Percentiles rank a stretch among this genome's conserved stretches.
Evolutionary conservation across 805 yeast genomes (phyloP).

Genomic region (Kodamaea sagamina): DNA sequence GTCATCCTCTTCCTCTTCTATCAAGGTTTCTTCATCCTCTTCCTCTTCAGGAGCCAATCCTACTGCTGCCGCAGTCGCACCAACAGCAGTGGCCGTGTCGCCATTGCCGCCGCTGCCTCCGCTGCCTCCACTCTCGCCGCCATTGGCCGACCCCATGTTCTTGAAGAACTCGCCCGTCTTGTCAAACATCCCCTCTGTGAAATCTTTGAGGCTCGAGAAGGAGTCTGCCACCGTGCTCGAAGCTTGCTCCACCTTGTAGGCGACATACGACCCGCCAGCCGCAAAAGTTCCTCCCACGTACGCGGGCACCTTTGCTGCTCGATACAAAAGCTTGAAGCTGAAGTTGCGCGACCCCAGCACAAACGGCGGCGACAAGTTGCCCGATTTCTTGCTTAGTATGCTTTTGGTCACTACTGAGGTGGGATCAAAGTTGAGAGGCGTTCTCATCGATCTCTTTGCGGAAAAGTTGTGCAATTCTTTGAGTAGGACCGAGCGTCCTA

Average conservation of each 20-base stretch:
- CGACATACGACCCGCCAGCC: slow-evolving; percentile 90
- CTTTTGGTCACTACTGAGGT: not conserved
- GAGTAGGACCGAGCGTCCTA: not conserved
- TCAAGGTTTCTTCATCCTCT: slow-evolving; percentile 46
- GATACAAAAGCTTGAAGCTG: slow-evolving; percentile 52
- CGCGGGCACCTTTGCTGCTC: slow-evolving; percentile 67
- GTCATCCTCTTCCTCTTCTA: slow-evolving; percentile 47
- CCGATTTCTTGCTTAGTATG: not conserved
- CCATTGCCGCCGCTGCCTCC: slow-evolving; percentile 27
- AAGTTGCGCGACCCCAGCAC: slow-evolving; percentile 26
- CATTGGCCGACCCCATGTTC: slow-evolving; percentile 24
- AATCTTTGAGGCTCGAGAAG: slow-evolving; percentile 60
- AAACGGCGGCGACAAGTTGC: not conserved
- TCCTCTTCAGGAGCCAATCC: slow-evolving; percentile 37
- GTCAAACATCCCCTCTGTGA: slow-evolving; percentile 57
- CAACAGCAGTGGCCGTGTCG: slow-evolving; percentile 42
- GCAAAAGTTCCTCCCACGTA: slow-evolving; percentile 88
- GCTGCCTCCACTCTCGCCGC: slow-evolving; percentile 30
- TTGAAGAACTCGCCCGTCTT: slow-evolving; percentile 46
- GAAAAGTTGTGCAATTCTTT: not conserved
- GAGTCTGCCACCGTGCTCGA: slow-evolving; percentile 68
- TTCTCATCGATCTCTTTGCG: slow-evolving; percentile 3
- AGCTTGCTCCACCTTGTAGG: slow-evolving; percentile 90
- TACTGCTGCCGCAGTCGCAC: slow-evolving; percentile 60
- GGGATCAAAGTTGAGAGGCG: slow-evolving; percentile 3